Percentiles rank a stretch among this genome's conserved stretches.
These are phyloP conservation scores for Mortierella sp. DNA, from an alignment of 371 early-diverging fungal species.

Conservation along the genomic window DNA sequence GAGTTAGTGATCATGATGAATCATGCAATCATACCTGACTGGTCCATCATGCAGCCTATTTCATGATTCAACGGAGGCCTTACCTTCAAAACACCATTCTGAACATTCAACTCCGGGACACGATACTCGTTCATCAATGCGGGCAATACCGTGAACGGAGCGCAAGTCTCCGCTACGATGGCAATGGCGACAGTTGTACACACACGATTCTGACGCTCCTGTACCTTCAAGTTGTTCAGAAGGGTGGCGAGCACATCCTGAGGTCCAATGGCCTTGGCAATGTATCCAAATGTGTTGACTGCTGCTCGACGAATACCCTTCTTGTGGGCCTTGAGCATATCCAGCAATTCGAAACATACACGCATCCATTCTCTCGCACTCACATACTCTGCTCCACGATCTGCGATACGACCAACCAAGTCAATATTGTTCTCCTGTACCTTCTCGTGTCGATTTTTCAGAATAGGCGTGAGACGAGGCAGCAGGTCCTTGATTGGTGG, in stretches of 20 bases:
- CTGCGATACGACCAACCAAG: slow-evolving; percentile 97
- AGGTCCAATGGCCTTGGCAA: slow-evolving; percentile 99
- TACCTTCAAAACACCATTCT: slow-evolving; percentile 96
- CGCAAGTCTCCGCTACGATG: slow-evolving; percentile 94
- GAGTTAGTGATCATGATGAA: too few species aligned
- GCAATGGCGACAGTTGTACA: slow-evolving; percentile 98
- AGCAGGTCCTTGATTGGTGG: slow-evolving; percentile 98
- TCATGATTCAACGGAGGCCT: neutral
- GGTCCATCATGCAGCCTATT: neutral
- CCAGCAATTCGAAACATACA: slow-evolving; percentile 96
- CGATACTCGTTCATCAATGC: slow-evolving; percentile 99
- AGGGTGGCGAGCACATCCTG: slow-evolving; percentile 98
- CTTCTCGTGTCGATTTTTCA: slow-evolving; percentile 97
- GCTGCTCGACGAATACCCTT: slow-evolving; percentile 96
- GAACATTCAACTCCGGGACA: slow-evolving; percentile 97
- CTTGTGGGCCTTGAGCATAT: slow-evolving; percentile 95
- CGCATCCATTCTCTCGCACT: slow-evolving; percentile 99
- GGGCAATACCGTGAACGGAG: slow-evolving; percentile 97
- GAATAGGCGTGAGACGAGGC: slow-evolving; percentile 95
- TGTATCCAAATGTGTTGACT: slow-evolving; percentile 97
- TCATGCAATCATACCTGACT: too few species aligned
- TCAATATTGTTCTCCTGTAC: slow-evolving; percentile 92
- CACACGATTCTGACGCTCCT: slow-evolving; percentile 98
- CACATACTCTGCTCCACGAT: slow-evolving; percentile 98
- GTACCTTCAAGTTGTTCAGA: slow-evolving; percentile 97